Conservation (phyloP, 2,329 filamentous ascomycete species). For the Parastagonospora avenae region DNA sequence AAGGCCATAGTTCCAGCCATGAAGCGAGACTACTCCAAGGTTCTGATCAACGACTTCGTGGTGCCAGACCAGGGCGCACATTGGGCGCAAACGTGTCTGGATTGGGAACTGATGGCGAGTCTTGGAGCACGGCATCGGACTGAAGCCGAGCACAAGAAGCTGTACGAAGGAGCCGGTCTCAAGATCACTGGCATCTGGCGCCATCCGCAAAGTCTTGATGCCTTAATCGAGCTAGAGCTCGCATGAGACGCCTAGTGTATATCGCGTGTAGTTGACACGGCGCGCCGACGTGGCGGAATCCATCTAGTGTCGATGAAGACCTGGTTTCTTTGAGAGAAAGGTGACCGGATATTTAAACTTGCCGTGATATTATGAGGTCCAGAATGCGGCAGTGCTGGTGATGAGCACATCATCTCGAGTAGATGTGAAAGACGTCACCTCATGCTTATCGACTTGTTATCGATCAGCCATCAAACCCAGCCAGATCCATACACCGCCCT, state of each 20-base stretch:
- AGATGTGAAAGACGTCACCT: no score
- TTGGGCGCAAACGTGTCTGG: constrained; percentile 30
- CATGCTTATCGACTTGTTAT: no score
- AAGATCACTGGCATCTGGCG: constrained; percentile 25
- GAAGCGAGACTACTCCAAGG: constrained; percentile 34
- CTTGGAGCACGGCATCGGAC: constrained; percentile 32
- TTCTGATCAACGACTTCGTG: constrained; percentile 35
- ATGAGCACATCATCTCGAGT: no score
- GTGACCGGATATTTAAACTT: no score
- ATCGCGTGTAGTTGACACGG: neutral
- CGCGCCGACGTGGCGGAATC: no score
- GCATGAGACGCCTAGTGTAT: constrained; percentile 2
- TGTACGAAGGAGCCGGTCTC: constrained; percentile 27
- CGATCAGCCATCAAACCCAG: neutral
- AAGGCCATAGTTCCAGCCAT: constrained; percentile 30
- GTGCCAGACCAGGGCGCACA: constrained; percentile 30
- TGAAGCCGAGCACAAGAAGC: constrained; percentile 20
- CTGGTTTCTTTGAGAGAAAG: no score
- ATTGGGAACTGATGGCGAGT: constrained; percentile 32
- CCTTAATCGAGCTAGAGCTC: constrained; percentile 29
- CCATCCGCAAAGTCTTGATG: constrained; percentile 25
- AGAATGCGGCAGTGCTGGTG: no score
- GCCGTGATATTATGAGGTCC: no score
- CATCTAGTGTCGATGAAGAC: no score
- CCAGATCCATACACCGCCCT: neutral